Conservation (phyloP, 108 stramenopile genomes). For the Cyclotella sp. region DNA sequence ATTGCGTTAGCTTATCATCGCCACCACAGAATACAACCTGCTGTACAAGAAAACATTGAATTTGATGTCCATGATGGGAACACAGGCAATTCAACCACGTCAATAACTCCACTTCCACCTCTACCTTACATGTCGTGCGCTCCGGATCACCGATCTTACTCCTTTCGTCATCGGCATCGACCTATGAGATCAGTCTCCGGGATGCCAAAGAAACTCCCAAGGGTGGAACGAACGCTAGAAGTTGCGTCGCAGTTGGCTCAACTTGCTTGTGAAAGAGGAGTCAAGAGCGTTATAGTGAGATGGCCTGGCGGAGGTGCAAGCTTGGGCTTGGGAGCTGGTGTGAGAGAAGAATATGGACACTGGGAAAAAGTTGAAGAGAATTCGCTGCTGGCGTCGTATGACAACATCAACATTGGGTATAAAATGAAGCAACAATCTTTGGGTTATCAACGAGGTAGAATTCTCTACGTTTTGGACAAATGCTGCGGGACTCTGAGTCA, state of each 20-base stretch:
- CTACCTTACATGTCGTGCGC: constrained; percentile 37
- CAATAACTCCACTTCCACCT: constrained; percentile 34
- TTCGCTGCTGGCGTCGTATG: not conserved
- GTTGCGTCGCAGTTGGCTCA: constrained; percentile 32
- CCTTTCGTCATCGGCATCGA: constrained; percentile 30
- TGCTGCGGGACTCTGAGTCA: constrained; percentile 23
- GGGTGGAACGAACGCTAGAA: constrained; percentile 35
- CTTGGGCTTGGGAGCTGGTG: not conserved
- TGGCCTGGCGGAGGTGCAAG: constrained; percentile 34
- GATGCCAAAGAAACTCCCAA: constrained; percentile 1
- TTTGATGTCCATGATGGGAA: not conserved
- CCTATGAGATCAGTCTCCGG: not conserved
- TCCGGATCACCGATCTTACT: constrained; percentile 36
- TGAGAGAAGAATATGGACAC: constrained; percentile 19
- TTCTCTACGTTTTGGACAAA: constrained; percentile 36
- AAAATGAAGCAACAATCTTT: constrained; percentile 21
- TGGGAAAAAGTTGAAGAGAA: not conserved
- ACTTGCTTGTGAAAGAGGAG: constrained; percentile 26
- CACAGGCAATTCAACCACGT: constrained; percentile 11
- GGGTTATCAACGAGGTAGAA: constrained; percentile 33
- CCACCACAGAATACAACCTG: not conserved
- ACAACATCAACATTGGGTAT: not conserved
- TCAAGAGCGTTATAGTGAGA: constrained; percentile 37
- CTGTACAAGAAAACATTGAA: not conserved
- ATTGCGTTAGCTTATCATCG: constrained; percentile 35